Conservation (phyloP, 441 rosid species). For the Croton laevigatus region DNA sequence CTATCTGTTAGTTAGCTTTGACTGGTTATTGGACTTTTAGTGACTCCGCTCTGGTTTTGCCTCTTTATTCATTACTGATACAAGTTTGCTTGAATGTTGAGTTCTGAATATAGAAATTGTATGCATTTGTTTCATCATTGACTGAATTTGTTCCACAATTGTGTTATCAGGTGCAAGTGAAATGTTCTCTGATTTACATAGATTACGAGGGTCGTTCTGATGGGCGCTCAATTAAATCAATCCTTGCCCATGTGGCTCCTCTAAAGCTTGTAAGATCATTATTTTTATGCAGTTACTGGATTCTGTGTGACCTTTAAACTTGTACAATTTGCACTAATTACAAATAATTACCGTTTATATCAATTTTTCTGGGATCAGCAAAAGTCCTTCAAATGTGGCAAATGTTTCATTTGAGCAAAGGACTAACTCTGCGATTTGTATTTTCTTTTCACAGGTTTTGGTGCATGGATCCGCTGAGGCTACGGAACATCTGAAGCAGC, state of each 20-base stretch:
- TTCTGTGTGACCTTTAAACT: not conserved
- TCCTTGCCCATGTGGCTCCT: conserved; percentile 90
- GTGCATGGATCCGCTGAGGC: conserved; percentile 97
- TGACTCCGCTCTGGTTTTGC: not conserved
- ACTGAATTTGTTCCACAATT: conserved; percentile 24
- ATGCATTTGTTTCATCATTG: not conserved
- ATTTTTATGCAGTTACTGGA: conserved; percentile 7
- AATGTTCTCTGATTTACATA: conserved; percentile 71
- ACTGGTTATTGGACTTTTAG: not conserved
- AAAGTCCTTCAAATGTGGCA: not conserved
- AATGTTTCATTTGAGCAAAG: not conserved
- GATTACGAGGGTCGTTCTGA: conserved; percentile 97
- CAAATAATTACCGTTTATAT: not conserved
- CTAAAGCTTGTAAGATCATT: conserved; percentile 76
- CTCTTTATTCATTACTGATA: not conserved
- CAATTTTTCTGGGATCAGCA: not conserved
- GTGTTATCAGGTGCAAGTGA: conserved; percentile 78
- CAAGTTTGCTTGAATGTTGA: not conserved
- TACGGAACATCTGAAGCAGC: conserved; percentile 96
- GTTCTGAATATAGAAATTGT: not conserved
- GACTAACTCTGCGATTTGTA: conserved; percentile 1
- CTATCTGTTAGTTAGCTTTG: conserved; percentile 7
- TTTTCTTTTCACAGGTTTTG: conserved; percentile 61
- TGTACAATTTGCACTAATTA: not conserved
- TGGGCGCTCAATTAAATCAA: conserved; percentile 90